These are phyloP conservation scores for Nicotiana tabacum DNA, from an alignment of 257 asterid genomes.

Conservation along the genomic window DNA sequence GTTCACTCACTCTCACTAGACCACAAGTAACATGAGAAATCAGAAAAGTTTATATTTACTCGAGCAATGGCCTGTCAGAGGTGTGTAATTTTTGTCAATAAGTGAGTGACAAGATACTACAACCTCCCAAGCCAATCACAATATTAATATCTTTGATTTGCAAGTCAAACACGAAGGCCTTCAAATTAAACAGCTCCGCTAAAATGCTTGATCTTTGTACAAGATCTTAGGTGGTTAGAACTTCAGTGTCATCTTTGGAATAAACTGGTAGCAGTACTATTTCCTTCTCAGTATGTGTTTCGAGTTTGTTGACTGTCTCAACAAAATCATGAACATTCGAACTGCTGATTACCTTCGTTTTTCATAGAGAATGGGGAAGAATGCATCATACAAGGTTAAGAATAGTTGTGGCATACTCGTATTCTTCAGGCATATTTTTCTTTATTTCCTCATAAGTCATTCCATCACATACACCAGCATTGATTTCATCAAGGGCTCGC, in stretches of 20 bases:
- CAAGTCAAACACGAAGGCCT: too few species aligned
- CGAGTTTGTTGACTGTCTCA: not conserved
- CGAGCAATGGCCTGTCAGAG: too few species aligned
- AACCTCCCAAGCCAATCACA: too few species aligned
- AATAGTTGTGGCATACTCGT: slow-evolving; percentile 55
- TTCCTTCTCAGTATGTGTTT: not conserved
- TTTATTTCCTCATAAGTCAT: slow-evolving; percentile 95
- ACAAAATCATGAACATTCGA: not conserved
- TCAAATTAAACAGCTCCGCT: too few species aligned
- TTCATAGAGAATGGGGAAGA: not conserved
- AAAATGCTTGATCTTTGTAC: too few species aligned
- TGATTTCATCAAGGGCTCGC: slow-evolving; percentile 99
- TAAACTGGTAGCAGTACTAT: not conserved
- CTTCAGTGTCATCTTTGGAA: not conserved
- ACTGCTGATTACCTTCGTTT: not conserved
- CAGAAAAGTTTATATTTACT: too few species aligned
- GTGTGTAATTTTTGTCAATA: too few species aligned
- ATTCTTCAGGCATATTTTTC: slow-evolving; percentile 98
- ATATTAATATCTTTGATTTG: too few species aligned
- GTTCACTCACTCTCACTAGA: too few species aligned
- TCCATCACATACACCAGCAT: slow-evolving; percentile 95
- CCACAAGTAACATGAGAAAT: too few species aligned
- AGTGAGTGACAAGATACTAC: too few species aligned
- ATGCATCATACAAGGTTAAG: not conserved
- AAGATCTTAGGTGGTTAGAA: too few species aligned